Evolutionary conservation across 805 yeast species (phyloP).

Genomic region (Wickerhamiella musiphila): DNA sequence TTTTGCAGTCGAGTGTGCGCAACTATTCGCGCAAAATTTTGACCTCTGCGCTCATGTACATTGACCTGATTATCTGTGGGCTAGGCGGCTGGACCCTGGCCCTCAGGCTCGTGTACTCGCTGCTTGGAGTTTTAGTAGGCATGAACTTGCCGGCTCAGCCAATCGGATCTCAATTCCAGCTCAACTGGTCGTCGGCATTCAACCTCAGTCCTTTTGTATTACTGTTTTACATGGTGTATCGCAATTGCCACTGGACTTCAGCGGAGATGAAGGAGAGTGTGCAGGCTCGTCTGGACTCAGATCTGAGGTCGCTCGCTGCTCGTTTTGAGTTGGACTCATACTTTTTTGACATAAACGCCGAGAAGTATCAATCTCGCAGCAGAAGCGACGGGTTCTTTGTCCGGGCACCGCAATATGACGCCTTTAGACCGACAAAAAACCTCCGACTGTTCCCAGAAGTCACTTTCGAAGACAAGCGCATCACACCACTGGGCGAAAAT

Average conservation of each 20-base stretch:
- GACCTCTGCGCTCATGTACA: slow-evolving; percentile 31
- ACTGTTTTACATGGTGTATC: slow-evolving; percentile 16
- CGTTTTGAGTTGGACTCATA: slow-evolving; percentile 19
- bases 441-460: slow-evolving; percentile 59
- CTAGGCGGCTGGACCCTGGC: slow-evolving; percentile 48
- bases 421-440: slow-evolving; percentile 45
- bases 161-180: too few species aligned
- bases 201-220: slow-evolving; percentile 7
- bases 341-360: slow-evolving; percentile 24
- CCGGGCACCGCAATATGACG: slow-evolving; percentile 77
- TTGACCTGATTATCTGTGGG: slow-evolving; percentile 49
- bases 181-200: slow-evolving; percentile 12
- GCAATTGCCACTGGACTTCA: too few species aligned
- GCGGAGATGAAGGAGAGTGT: slow-evolving; percentile 55
- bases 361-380: slow-evolving; percentile 35
- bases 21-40: slow-evolving; percentile 59
- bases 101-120: slow-evolving; percentile 20
- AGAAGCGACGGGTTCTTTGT: slow-evolving; percentile 69
- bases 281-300: slow-evolving; percentile 36
- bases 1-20: slow-evolving; percentile 55
- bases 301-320: slow-evolving; percentile 13
- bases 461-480: slow-evolving; percentile 53
- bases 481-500: slow-evolving; percentile 26
- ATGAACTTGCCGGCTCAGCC: too few species aligned
- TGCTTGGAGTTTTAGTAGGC: too few species aligned